These are phyloP conservation scores for Diplodia seriata DNA, from an alignment of 2,329 filamentous ascomycete genomes.

Conservation along the genomic window DNA sequence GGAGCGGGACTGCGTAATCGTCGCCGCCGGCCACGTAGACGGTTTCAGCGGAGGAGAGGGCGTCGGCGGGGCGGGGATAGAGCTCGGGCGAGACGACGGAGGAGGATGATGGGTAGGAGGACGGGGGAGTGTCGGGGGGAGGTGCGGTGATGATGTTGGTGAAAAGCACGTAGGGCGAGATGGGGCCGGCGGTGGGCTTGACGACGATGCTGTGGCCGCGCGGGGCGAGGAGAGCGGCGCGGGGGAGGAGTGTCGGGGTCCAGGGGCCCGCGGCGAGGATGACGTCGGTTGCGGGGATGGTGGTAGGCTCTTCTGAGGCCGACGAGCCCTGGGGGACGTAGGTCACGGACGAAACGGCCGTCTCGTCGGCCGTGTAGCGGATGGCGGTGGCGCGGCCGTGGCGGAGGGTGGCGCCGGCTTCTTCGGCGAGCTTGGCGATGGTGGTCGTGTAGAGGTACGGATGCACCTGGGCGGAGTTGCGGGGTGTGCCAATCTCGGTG, in stretches of 20 bases:
- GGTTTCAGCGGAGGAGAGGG: not conserved
- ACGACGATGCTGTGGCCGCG: constrained; percentile 30
- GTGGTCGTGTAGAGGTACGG: constrained; percentile 25
- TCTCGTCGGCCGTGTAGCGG: not conserved
- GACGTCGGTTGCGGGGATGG: not conserved
- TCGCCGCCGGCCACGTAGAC: not conserved
- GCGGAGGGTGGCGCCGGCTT: constrained; percentile 17
- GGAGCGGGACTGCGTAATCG: not conserved
- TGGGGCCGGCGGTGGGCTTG: constrained; percentile 37
- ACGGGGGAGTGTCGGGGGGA: not conserved
- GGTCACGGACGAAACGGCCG: constrained; percentile 1
- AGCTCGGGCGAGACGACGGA: not conserved
- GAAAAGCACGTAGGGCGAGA: constrained; percentile 13
- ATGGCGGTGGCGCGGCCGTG: constrained; percentile 7
- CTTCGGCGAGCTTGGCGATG: constrained; percentile 25
- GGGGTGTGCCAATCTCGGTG: constrained; percentile 16
- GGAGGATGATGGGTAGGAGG: not conserved
- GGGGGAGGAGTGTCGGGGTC: constrained; percentile 21
- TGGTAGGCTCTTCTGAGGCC: not conserved
- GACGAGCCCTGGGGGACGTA: not conserved
- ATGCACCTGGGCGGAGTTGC: constrained; percentile 30
- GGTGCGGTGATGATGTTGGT: not conserved
- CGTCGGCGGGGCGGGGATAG: constrained; percentile 1
- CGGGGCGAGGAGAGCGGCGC: constrained; percentile 17
- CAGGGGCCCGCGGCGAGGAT: constrained; percentile 29